Evolutionary conservation across 345 rosid species (phyloP), one percentile per base, ranked within the genome.

Genomic region (Zanthoxylum bungeanum): DNA sequence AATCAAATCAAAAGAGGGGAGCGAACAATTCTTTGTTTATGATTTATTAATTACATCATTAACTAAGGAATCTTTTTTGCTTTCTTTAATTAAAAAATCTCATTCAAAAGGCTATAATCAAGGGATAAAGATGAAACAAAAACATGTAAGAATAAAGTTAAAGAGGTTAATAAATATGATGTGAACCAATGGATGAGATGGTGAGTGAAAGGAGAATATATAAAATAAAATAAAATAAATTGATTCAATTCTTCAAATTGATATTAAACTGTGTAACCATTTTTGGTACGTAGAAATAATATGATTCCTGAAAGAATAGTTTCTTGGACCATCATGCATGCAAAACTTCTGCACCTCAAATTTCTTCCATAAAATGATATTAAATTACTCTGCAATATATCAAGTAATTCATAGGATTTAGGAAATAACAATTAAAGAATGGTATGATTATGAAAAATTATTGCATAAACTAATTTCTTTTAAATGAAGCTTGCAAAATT

Each of bases 141-240:
- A 59, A 39, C 59, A 53, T n/a, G 59, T 9, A 44, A 28, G 71
- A 76, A 76, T 70, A 76, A 70, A 76, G 79, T 58, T 44, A 55
- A 64, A 42, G 69, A 70, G 46, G 64, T 55, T 25, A 69, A 27
- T 40, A 56, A 30, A 46, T 58, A 31, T 57, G 66, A 58, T 40
- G 62, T 42, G 28, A 59, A 22, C 55, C 66, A 58, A 70, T 46
- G 66, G 9, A 70, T 56, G 64, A 69, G 53, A 36, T 5, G 10
- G 30, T 24, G 60, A 68, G 60, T 40, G 52, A 52, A 52, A 53
- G 71, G 1, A 36, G 71, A 68, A 53, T 24, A 66, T 49, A n/a
- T n/a, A n/a, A n/a, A n/a, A n/a, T n/a, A n/a, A n/a, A n/a, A n/a
- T n/a, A 31, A 30, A 31, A n/a, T 27, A 46, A 8, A 4, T 4